Conservation (phyloP, 306 rosid genomes). For the Fagus sylvatica region DNA sequence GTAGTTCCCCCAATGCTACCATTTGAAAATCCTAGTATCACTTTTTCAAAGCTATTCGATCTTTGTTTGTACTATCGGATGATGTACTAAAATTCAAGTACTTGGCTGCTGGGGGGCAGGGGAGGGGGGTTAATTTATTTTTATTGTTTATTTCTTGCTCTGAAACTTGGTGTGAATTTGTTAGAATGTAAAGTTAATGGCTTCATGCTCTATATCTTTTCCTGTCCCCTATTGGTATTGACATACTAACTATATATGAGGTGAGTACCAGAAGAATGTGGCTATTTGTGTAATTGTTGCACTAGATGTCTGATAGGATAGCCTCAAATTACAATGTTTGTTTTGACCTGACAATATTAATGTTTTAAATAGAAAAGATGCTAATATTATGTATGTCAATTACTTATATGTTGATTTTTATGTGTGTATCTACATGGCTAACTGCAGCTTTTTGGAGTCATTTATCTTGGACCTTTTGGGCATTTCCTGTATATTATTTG, state of each 20-base stretch:
- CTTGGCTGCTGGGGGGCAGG: no score
- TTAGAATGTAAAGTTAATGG: background rate
- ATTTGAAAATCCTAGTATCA: no score
- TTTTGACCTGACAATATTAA: background rate
- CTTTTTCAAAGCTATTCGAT: background rate
- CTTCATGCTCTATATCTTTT: background rate
- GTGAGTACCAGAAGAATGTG: background rate
- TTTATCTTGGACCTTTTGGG: no score
- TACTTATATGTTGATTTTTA: background rate
- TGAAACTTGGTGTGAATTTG: background rate
- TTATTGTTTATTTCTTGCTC: background rate
- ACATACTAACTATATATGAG: no score
- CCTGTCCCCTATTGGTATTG: background rate
- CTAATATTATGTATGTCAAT: background rate
- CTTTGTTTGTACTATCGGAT: background rate
- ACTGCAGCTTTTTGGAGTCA: constrained; percentile 68
- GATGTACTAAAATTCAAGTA: background rate
- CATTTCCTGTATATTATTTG: no score
- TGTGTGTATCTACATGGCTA: background rate
- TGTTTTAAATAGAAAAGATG: background rate
- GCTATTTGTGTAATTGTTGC: background rate
- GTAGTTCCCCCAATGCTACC: no score
- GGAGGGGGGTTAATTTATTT: background rate
- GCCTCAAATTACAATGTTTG: background rate
- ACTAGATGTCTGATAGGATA: background rate